These are phyloP conservation scores for Leccinum boreale DNA, from an alignment of 768 basidiomycete genomes.

Conservation along the genomic window DNA sequence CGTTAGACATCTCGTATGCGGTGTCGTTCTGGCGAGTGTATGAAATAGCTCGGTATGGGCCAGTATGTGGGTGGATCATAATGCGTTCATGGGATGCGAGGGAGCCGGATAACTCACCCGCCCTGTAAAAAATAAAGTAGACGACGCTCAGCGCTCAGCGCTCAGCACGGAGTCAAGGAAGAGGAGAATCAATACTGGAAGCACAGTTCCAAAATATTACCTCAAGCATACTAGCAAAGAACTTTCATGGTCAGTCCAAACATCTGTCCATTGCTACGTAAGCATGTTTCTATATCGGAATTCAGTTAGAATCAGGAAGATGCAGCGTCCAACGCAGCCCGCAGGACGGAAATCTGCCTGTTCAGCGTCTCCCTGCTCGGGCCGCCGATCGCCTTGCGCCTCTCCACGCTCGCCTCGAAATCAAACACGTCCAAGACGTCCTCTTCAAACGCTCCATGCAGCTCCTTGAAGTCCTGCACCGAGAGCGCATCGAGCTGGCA, in stretches of 20 bases:
- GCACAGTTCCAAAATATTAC: too few relatives aligned
- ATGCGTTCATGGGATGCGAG: too few relatives aligned
- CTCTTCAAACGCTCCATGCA: constrained; percentile 74
- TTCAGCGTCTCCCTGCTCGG: constrained; percentile 82
- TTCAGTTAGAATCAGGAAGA: background rate
- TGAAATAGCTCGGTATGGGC: constrained; percentile 48
- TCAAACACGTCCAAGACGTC: constrained; percentile 87
- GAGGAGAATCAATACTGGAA: too few relatives aligned
- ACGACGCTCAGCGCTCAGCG: too few relatives aligned
- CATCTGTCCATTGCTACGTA: too few relatives aligned
- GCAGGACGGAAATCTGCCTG: constrained; percentile 78
- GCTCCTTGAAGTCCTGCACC: constrained; percentile 70
- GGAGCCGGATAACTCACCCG: too few relatives aligned
- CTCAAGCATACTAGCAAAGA: too few relatives aligned
- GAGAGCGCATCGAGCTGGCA: constrained; percentile 81
- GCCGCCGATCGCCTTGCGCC: constrained; percentile 88
- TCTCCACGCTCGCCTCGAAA: constrained; percentile 94
- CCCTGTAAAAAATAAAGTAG: too few relatives aligned
- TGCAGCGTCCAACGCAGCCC: constrained; percentile 46
- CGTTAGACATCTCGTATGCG: constrained; percentile 70
- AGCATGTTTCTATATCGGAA: too few relatives aligned
- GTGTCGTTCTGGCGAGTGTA: constrained; percentile 60
- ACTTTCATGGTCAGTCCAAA: too few relatives aligned
- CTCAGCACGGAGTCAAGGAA: too few relatives aligned
- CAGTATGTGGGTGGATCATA: background rate